phyloP scores from a whole-genome alignment of 2,329 filamentous ascomycete species.

The Venturia oleaginea region DNA sequence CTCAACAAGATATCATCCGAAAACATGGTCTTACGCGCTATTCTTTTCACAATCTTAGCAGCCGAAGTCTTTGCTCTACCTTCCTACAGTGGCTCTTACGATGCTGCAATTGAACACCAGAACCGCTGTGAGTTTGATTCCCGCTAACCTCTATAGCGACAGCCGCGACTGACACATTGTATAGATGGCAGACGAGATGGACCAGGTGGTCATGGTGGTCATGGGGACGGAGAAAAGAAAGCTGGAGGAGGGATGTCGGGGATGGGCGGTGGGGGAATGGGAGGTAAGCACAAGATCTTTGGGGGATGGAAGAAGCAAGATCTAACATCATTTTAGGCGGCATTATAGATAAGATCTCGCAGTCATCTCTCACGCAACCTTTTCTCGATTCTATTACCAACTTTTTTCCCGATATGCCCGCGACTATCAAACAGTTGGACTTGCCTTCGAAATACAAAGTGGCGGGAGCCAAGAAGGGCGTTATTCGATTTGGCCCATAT shows the following conservation, averaged over 20 bases:
- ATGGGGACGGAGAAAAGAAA: neutral
- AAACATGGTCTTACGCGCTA: no score
- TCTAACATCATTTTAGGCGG: neutral
- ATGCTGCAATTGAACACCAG: neutral
- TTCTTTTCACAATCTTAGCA: no score
- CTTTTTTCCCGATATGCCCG: neutral
- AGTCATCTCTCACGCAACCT: neutral
- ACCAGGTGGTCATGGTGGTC: neutral
- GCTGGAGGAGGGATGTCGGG: neutral
- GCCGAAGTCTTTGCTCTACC: neutral
- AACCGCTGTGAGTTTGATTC: neutral
- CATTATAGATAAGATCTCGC: neutral
- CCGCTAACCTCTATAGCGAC: neutral
- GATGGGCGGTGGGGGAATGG: neutral
- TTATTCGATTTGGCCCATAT: neutral
- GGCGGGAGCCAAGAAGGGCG: neutral
- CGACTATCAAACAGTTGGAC: neutral
- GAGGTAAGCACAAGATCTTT: neutral
- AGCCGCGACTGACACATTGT: neutral
- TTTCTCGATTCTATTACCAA: neutral
- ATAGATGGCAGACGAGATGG: constrained; percentile 3
- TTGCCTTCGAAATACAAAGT: neutral
- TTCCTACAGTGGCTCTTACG: neutral
- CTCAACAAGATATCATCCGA: no score
- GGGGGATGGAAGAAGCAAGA: neutral